A percentile compares a stretch with the other conserved stretches of the same genome.
Conservation (phyloP, 345 rosid genomes). For the Fremontodendron californicum region DNA sequence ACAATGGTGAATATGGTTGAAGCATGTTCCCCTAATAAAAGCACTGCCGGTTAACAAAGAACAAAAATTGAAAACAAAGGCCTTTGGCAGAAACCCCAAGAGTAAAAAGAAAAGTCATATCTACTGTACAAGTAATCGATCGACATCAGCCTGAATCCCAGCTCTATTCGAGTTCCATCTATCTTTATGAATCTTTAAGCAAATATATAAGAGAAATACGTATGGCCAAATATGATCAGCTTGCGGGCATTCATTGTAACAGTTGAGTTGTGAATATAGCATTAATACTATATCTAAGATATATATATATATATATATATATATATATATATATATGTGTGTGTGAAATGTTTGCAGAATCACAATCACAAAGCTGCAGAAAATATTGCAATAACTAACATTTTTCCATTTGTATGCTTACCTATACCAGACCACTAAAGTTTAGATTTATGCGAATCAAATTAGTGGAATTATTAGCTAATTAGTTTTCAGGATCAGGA, state of each 20-base stretch:
- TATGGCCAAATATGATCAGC: not conserved
- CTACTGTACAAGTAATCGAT: too few species aligned
- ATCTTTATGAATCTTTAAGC: not conserved
- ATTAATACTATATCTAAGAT: too few species aligned
- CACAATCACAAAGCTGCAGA: too few species aligned
- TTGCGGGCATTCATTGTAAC: not conserved
- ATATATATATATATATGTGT: too few species aligned
- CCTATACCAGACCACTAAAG: not conserved
- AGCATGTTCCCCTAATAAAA: constrained; percentile 17
- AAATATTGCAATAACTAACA: not conserved
- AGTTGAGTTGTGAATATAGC: not conserved
- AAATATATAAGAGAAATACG: not conserved
- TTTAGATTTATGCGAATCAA: not conserved
- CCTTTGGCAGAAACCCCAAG: not conserved
- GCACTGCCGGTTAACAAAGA: constrained; percentile 11
- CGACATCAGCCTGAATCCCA: not conserved
- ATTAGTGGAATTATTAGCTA: not conserved
- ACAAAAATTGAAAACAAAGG: not conserved
- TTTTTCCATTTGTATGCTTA: not conserved
- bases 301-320: too few species aligned
- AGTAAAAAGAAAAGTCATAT: not conserved
- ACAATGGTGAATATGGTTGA: constrained; percentile 16
- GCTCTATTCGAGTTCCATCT: not conserved
- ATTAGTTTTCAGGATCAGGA: not conserved
- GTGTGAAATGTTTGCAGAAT: not conserved